phyloP scores from a whole-genome alignment of 2,329 filamentous ascomycete species.

The Botrytis elliptica region DNA sequence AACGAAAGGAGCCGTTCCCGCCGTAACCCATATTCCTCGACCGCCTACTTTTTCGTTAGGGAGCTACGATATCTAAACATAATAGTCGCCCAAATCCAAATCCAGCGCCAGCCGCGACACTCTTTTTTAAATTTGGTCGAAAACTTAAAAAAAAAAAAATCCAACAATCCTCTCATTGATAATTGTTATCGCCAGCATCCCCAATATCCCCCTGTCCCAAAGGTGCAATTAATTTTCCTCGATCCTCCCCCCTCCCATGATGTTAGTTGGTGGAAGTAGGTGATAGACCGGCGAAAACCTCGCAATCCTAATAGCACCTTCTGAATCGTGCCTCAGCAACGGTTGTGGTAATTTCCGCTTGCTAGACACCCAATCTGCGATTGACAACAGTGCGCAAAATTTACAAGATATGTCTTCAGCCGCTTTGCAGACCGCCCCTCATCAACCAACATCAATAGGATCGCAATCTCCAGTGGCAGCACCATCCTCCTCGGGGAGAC shows the following conservation, averaged over 20 bases:
- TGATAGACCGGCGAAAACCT: slow-evolving; percentile 41
- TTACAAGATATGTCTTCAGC: slow-evolving; percentile 59
- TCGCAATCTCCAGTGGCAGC: slow-evolving; percentile 49
- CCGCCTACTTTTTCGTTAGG: slow-evolving; percentile 17
- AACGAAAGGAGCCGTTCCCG: slow-evolving; percentile 2
- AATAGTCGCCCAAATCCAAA: slow-evolving; percentile 2
- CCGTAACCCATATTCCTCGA: slow-evolving; percentile 2
- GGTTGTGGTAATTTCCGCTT: slow-evolving; percentile 15
- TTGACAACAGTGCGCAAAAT: slow-evolving; percentile 27
- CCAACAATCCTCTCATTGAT: not conserved
- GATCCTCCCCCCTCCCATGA: slow-evolving; percentile 42
- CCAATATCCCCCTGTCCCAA: not conserved
- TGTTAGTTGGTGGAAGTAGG: slow-evolving; percentile 45
- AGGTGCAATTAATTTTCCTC: not conserved
- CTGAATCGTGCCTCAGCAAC: slow-evolving; percentile 14
- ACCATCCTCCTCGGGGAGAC: slow-evolving; percentile 47
- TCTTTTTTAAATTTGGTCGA: slow-evolving; percentile 24
- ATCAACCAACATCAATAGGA: slow-evolving; percentile 50
- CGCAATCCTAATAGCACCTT: slow-evolving; percentile 23
- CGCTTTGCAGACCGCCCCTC: slow-evolving; percentile 59
- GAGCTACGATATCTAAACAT: slow-evolving; percentile 9
- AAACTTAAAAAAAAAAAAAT: not conserved
- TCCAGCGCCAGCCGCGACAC: slow-evolving; percentile 23
- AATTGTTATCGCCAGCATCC: slow-evolving; percentile 1
- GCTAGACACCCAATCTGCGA: slow-evolving; percentile 20